Evolutionary conservation across 2,329 filamentous ascomycete species (phyloP), one percentile per base, ranked within the genome.

Genomic region (Plectosphaerella sp.): DNA sequence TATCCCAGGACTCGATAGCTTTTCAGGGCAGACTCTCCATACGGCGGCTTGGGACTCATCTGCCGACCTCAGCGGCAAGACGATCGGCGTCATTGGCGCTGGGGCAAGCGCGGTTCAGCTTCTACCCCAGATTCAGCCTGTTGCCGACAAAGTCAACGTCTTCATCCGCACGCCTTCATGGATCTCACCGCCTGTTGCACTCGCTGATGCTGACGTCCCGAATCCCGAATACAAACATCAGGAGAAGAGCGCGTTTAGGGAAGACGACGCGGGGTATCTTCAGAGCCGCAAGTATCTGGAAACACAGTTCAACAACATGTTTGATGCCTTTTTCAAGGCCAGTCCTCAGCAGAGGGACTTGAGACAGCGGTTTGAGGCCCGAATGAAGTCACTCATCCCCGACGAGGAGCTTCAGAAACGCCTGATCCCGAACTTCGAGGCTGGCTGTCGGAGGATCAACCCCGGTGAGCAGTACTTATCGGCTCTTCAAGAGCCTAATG

Each of bases 21-120:
- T 76, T 59, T 69, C 72, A 51, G 76, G 76, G 15, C 68, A 65
- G 37, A 56, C 76, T 1, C 61, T 77, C 22, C 76, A 78, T 59
- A 61, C 71, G 2, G 74, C 74, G 5, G 67, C 68, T 9, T 78
- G 73, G 73, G 67, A 73, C 16, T 62, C 73, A 25, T 65, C 68
- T 1, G 58, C 71, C 11, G 59, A 71, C 24, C 58, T 71, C 0
- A 59, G 50, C n/a, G 67, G 66, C 2, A 66, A 66, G 41, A 61
- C 65, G 39, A 67, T 73, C 36, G 70, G 64, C 12, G 56, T 73
- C 11, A 72, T 73, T 47, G 70, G 71, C 12, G 56, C 59, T 3
- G 58, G 59, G 5, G 57, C 59, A 5, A 60, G 58, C n/a, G 70
- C 68, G 25, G 70, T 74, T 45, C 72, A 74, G 57, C 63, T 74